Percentiles rank a stretch among this genome's conserved stretches.
phyloP scores from a whole-genome alignment of 2,329 filamentous ascomycete genomes.

The Alternaria metachromatica region DNA sequence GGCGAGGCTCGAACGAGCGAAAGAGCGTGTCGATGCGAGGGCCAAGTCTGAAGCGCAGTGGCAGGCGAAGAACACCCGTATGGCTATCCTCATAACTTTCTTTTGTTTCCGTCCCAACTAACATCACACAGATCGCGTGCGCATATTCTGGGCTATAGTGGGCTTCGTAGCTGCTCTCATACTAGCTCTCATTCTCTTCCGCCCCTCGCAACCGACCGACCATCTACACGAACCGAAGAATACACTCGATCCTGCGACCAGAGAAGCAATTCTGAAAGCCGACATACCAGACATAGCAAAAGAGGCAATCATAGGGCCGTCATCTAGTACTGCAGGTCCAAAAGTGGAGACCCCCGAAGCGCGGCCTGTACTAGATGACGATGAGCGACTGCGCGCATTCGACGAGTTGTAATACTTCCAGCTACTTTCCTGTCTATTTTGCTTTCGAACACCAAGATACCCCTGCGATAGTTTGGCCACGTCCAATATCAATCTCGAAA shows the following conservation, averaged over 20 bases:
- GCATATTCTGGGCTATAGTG: constrained; percentile 67
- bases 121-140: constrained; percentile 58
- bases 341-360: constrained; percentile 8
- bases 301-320: constrained; percentile 37
- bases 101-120: constrained; percentile 6
- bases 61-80: constrained; percentile 66
- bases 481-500: neutral
- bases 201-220: constrained; percentile 36
- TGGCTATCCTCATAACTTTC: neutral
- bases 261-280: constrained; percentile 32
- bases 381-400: constrained; percentile 29
- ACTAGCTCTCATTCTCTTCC: constrained; percentile 53
- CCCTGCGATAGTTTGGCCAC: constrained; percentile 3
- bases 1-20: constrained; percentile 68
- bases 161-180: constrained; percentile 54
- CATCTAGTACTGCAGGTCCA: constrained; percentile 6
- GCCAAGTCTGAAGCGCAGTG: constrained; percentile 71
- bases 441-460: constrained; percentile 19
- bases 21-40: constrained; percentile 70
- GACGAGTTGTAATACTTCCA: constrained; percentile 28
- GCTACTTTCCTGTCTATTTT: neutral
- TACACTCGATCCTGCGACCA: constrained; percentile 23
- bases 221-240: constrained; percentile 8
- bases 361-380: constrained; percentile 10
- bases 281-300: constrained; percentile 44